Conservation (phyloP, 2,329 filamentous ascomycete species). For the Rachicladosporium sp. region DNA sequence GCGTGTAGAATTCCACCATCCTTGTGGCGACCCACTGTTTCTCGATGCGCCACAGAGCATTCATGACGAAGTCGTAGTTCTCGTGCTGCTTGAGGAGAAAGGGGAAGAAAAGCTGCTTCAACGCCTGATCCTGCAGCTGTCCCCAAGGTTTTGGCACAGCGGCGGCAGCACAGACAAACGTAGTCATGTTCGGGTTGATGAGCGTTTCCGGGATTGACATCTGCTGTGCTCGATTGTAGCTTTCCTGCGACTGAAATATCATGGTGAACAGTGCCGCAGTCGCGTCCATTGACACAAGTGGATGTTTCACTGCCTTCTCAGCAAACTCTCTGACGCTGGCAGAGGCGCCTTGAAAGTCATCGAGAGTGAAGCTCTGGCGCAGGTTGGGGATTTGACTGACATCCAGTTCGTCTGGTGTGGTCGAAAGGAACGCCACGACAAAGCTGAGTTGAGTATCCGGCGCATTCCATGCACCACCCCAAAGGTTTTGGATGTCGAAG, state of each 20-base stretch:
- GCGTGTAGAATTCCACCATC: constrained; percentile 64
- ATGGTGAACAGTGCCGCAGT: constrained; percentile 55
- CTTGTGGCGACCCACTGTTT: constrained; percentile 73
- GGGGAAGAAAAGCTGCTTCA: constrained; percentile 66
- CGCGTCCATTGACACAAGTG: constrained; percentile 78
- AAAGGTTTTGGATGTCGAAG: constrained; percentile 77
- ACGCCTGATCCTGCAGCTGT: constrained; percentile 58
- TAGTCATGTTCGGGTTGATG: constrained; percentile 60
- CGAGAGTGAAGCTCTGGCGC: constrained; percentile 58
- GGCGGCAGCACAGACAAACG: constrained; percentile 67
- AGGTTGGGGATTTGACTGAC: constrained; percentile 74
- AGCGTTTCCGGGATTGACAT: constrained; percentile 48
- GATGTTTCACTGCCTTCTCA: constrained; percentile 63
- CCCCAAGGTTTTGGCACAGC: constrained; percentile 69
- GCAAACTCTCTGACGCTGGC: constrained; percentile 49
- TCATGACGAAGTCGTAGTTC: constrained; percentile 76
- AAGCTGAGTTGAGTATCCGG: constrained; percentile 88
- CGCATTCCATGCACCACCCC: constrained; percentile 78
- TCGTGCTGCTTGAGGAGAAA: constrained; percentile 70
- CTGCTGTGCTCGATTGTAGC: constrained; percentile 43
- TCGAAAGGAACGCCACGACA: constrained; percentile 71
- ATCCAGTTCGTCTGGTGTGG: constrained; percentile 64
- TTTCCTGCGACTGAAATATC: constrained; percentile 45
- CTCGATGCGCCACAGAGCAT: constrained; percentile 85
- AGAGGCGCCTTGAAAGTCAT: constrained; percentile 50